phyloP scores from a whole-genome alignment of 2,329 filamentous ascomycete genomes.

The Myriangium duriaei region DNA sequence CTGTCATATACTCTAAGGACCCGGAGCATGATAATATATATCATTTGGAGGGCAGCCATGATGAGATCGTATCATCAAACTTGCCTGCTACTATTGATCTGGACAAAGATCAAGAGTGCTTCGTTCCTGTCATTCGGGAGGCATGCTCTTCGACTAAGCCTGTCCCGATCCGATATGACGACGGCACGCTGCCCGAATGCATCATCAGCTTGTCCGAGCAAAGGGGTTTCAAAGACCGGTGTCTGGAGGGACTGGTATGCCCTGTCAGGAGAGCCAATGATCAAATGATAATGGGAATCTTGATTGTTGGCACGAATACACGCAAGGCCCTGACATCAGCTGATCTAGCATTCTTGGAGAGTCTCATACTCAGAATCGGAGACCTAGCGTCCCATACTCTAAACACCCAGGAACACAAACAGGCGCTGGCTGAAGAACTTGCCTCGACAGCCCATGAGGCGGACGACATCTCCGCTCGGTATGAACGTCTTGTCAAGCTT shows the following conservation, averaged over 20 bases:
- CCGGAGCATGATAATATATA: constrained; percentile 1
- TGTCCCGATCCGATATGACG: not conserved
- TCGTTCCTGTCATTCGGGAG: not conserved
- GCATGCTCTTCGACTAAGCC: constrained; percentile 2
- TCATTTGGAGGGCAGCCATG: constrained; percentile 6
- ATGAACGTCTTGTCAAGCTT: constrained; percentile 3
- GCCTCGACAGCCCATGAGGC: constrained; percentile 5
- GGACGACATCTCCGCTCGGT: constrained; percentile 4
- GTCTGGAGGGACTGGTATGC: constrained; percentile 2
- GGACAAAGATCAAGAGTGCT: not conserved
- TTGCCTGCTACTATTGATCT: constrained; percentile 5
- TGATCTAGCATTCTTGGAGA: constrained; percentile 8
- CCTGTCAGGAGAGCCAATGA: constrained; percentile 6
- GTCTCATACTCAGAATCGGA: constrained; percentile 6
- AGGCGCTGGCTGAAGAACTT: constrained; percentile 4
- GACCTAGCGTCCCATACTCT: constrained; percentile 9
- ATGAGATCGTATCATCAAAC: not conserved
- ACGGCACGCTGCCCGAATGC: constrained; percentile 3
- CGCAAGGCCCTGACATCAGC: constrained; percentile 8
- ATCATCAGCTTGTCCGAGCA: constrained; percentile 4
- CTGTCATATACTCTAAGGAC: constrained; percentile 9
- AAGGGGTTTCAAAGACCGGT: constrained; percentile 1
- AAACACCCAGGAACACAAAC: constrained; percentile 6
- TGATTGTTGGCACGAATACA: constrained; percentile 8
- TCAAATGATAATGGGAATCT: constrained; percentile 6